Evolutionary conservation across 495 filamentous ascomycete genomes (phyloP).

Genomic region (Penicillium canariense): DNA sequence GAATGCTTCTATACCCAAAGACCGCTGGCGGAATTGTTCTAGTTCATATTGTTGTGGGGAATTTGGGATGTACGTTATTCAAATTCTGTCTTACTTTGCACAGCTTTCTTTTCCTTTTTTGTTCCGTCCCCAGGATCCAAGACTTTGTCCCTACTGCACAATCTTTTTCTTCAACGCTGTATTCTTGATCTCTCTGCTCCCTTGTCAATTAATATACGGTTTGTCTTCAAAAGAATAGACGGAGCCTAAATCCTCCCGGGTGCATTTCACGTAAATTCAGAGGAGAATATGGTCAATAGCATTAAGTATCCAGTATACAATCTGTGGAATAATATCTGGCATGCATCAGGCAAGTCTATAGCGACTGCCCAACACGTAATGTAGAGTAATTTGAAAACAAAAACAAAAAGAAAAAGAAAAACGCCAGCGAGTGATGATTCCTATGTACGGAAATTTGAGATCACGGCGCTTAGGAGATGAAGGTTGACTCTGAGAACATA

Average conservation of each 20-base stretch:
- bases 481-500: conserved; percentile 83
- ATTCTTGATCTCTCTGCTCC: neutral
- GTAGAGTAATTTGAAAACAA: conserved; percentile 22
- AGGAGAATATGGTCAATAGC: conserved; percentile 28
- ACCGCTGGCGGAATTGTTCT: conserved; percentile 25
- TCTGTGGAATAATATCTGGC: conserved; percentile 37
- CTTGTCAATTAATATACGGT: neutral
- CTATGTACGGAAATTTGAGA: conserved; percentile 32
- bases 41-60: conserved; percentile 8
- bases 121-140: neutral
- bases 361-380: conserved; percentile 21
- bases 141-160: conserved; percentile 3
- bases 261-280: neutral
- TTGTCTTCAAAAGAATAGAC: too few species aligned
- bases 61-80: conserved; percentile 15
- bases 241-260: too few species aligned
- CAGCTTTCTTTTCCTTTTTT: conserved; percentile 5
- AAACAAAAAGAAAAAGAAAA: conserved; percentile 14
- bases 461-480: conserved; percentile 64
- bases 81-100: conserved; percentile 18
- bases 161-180: conserved; percentile 8
- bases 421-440: conserved; percentile 25
- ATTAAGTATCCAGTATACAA: conserved; percentile 39
- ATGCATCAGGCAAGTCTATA: conserved; percentile 15
- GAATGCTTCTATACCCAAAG: conserved; percentile 16